Percentiles rank a stretch among this genome's conserved stretches.
Conservation (phyloP, 2,329 filamentous ascomycete genomes). For the Didymosphaeria variabile region DNA sequence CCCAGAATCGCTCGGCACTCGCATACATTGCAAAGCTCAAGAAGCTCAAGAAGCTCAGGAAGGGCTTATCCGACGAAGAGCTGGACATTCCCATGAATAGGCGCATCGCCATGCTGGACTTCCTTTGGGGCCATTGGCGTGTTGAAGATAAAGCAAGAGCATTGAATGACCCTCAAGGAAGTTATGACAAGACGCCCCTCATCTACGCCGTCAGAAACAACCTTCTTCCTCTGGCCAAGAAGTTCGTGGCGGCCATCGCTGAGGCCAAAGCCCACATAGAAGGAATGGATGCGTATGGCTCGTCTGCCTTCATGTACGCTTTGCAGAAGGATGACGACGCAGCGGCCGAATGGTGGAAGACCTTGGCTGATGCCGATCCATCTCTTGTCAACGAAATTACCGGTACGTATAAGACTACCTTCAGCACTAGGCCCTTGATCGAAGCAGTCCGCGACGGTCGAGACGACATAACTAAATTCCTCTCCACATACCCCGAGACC, state of each 20-base stretch:
- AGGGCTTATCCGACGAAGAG: too few relatives aligned
- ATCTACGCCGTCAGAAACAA: conserved; percentile 5
- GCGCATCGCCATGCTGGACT: background rate
- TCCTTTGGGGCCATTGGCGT: background rate
- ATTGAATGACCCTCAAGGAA: conserved; percentile 7
- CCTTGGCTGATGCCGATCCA: background rate
- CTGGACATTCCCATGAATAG: background rate
- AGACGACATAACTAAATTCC: background rate
- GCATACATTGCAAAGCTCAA: conserved; percentile 7
- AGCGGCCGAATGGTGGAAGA: background rate
- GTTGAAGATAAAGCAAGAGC: background rate
- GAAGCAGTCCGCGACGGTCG: background rate
- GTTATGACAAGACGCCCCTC: conserved; percentile 3
- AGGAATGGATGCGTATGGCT: background rate
- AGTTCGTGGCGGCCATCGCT: background rate
- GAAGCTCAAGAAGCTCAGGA: too few relatives aligned
- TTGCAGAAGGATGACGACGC: background rate
- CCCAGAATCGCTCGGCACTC: background rate
- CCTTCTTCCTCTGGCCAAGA: background rate
- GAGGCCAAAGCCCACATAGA: too few relatives aligned
- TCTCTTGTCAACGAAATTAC: background rate
- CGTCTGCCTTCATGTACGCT: conserved; percentile 6
- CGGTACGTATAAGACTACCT: background rate
- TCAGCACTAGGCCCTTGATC: background rate
- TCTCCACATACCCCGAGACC: background rate